Percentiles rank a stretch among this genome's conserved stretches.
Evolutionary conservation across 805 yeast species (phyloP).

Genomic region (Wickerhamomyces tratensis): DNA sequence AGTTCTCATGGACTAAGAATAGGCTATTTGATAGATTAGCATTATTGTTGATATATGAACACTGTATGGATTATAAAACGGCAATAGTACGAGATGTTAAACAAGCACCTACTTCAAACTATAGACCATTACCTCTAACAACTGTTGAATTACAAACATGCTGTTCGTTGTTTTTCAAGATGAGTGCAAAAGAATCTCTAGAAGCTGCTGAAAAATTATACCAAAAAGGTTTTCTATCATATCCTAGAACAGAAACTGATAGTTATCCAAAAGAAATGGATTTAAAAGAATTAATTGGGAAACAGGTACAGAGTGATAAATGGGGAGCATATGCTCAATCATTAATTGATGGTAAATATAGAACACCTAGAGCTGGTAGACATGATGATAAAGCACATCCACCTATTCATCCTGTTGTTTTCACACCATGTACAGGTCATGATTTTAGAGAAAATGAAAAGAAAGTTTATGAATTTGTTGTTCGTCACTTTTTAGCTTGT

Average conservation of each 20-base stretch:
- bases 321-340: slow-evolving; percentile 70
- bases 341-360: slow-evolving; percentile 31
- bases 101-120: slow-evolving; percentile 61
- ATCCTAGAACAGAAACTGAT: slow-evolving; percentile 98
- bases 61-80: slow-evolving; percentile 40
- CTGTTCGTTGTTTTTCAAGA: slow-evolving; percentile 63
- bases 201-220: slow-evolving; percentile 78
- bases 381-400: slow-evolving; percentile 97
- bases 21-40: slow-evolving; percentile 65
- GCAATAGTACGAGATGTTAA: slow-evolving; percentile 44
- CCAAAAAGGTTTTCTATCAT: slow-evolving; percentile 78
- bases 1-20: slow-evolving; percentile 64
- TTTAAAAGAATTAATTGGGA: slow-evolving; percentile 45
- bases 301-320: slow-evolving; percentile 40
- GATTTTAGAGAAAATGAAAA: slow-evolving; percentile 35
- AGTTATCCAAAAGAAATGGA: slow-evolving; percentile 73
- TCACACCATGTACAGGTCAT: slow-evolving; percentile 20
- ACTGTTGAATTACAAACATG: slow-evolving; percentile 89
- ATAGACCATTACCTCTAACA: slow-evolving; percentile 83
- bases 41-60: slow-evolving; percentile 56
- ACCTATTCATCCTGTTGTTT: slow-evolving; percentile 84
- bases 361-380: slow-evolving; percentile 69
- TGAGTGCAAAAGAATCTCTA: slow-evolving; percentile 74
- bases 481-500: slow-evolving; percentile 80
- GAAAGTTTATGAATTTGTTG: slow-evolving; percentile 78